Evolutionary conservation across 1,284 basidiomycete genomes (phyloP), one percentile per base, ranked within the genome.

Genomic region (Veloporphyrellus conicus): DNA sequence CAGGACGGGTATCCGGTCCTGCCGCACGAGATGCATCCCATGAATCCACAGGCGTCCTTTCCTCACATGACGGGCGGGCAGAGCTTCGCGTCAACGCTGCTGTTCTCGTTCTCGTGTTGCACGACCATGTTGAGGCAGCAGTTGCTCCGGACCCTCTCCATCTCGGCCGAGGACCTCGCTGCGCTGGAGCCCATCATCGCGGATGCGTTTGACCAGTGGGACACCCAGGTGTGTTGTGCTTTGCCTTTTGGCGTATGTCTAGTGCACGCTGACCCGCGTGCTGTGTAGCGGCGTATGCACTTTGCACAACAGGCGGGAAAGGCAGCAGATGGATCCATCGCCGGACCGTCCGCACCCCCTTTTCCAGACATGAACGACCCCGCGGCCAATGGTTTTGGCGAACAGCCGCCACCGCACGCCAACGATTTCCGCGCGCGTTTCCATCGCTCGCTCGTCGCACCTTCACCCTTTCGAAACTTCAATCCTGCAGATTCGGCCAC

Each of bases 131-230:
- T 88, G 54, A 89, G 87, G 65, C 78, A 81, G 50, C 84, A 89
- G 58, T 71, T 89, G 19, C 67, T 89, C 28, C 78, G 84, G 40
- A 81, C 78, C 4, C 69, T 90, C 33, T 75, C 77, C 52, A 82
- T 90, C 78, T 79, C 82, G 20, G 81, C 79, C 63, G 84, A 87
- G 47, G 87, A 90, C 57, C 74, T 90, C n/a, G 78, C 80, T 4
- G 79, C 82, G 9, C 67, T 90, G 41, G 84, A 90, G 59, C 83
- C 84, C 20, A 73, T 87, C 52, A 84, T 90, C 48, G 86, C 87
- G 4, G 81, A 84, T 43, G 86, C 86, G 19, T 90, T 84, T 76
- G 87, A 90, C 53, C 81, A 83, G 41, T 90, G 87, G 87, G 82
- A 89, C 60, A 78, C 80, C 53, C 80, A 84, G 67, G 85, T 87